phyloP scores from a whole-genome alignment of 2,329 filamentous ascomycete genomes.

The Colletotrichum sidae region DNA sequence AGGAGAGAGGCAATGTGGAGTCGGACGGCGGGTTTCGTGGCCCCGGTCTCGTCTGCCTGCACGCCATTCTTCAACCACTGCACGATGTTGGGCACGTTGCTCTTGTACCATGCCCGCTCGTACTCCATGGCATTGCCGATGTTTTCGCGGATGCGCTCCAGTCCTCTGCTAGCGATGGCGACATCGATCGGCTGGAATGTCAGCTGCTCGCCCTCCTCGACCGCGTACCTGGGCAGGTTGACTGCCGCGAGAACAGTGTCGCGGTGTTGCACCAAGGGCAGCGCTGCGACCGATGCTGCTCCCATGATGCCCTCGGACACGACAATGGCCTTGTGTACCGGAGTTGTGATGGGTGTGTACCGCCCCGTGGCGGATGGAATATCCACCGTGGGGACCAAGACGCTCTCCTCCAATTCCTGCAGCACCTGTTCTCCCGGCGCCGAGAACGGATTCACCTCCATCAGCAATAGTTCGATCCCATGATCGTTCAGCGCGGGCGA shows the following conservation, averaged over 20 bases:
- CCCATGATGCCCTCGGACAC: slow-evolving; percentile 80
- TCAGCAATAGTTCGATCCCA: slow-evolving; percentile 73
- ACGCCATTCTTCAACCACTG: slow-evolving; percentile 72
- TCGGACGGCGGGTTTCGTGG: slow-evolving; percentile 74
- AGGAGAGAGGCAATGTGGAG: slow-evolving; percentile 76
- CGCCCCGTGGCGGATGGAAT: slow-evolving; percentile 75
- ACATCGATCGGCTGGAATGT: slow-evolving; percentile 73
- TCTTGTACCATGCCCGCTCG: slow-evolving; percentile 79
- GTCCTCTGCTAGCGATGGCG: slow-evolving; percentile 68
- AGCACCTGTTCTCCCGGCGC: slow-evolving; percentile 52
- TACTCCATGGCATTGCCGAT: slow-evolving; percentile 77
- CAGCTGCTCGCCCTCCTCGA: slow-evolving; percentile 48
- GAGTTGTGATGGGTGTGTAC: slow-evolving; percentile 77
- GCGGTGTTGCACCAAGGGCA: slow-evolving; percentile 52
- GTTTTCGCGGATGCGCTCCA: slow-evolving; percentile 76
- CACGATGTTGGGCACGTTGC: slow-evolving; percentile 73
- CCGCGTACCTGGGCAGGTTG: slow-evolving; percentile 62
- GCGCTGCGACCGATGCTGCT: slow-evolving; percentile 64
- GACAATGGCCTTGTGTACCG: slow-evolving; percentile 85
- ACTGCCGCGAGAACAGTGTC: slow-evolving; percentile 66
- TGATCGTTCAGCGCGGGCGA: slow-evolving; percentile 70
- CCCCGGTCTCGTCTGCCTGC: slow-evolving; percentile 49
- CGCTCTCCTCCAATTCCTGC: slow-evolving; percentile 67
- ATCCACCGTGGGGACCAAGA: slow-evolving; percentile 82
- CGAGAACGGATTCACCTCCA: slow-evolving; percentile 63